Base-by-base conservation (phyloP, 805 yeast species). In the Ogataea ramenticola region DNA sequence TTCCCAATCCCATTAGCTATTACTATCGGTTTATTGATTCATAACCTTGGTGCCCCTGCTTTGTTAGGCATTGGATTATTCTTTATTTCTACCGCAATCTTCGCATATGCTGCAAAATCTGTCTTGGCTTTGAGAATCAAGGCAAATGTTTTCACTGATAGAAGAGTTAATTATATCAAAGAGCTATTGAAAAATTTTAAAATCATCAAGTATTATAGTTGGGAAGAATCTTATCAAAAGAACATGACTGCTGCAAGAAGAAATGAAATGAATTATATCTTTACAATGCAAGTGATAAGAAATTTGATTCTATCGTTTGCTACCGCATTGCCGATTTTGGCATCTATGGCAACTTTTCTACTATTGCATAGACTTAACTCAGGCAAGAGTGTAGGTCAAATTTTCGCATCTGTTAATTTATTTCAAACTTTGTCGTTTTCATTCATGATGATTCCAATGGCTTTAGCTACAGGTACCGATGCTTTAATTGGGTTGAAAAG, bases 181-280 rank as follows among this genome's bases (percentile, higher is more conserved):
- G 97, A 90, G 60, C 76, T 88, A 24, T 69, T 90, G 50, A 81
- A 77, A 57, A 80, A 84, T 49, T 77, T 88, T 70, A 86, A 84
- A 59, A 72, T 82, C 63, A 82, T 90, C 61, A 90, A 90, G 66
- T 82, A 77, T 56, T 90, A 89, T 60, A 82, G 93, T 5, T 90
- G 96, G 96, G 97, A 90, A 60, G 71, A 70, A 35, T 86, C 96
- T 1, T 90, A 86, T 57, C 70, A 72, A 46, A 60, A 71, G 10
- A 70, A 71, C 43, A 72, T 90, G 33, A 54, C 72, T 21, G 69
- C 66, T 3, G 70, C 76, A 14, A 77, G 97, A 62, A 53, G 57
- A 1, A 56, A 64, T n/a, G 96, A 89, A 63, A 79, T 84, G 72
- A 51, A 55, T 3, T 61, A 68, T 35, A 69, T 89, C 35, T 72